Evolutionary conservation across 352 stramenopile genomes (phyloP), one percentile per base, ranked within the genome.

Genomic region (Phytophthora podocarpi): DNA sequence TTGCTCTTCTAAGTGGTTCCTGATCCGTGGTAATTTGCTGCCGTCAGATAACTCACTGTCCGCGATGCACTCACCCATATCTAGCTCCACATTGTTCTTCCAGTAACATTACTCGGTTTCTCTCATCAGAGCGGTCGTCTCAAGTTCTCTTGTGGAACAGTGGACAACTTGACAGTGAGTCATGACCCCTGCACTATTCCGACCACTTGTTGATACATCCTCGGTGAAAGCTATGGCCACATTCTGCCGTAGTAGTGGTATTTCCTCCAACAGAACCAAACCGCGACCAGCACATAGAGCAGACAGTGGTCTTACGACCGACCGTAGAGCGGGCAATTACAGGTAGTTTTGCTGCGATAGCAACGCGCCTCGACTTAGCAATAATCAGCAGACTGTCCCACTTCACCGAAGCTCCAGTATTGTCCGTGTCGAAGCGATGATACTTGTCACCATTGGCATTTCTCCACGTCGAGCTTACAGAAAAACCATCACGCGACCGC

Each of bases 301-400:
- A 60, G 2, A 52, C 6, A 8, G 52, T 16, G 23, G 48, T 12
- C 13, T 59, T 53, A 2, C 32, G 24, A 35, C 35, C 42, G 2
- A 50, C 20, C 21, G 1, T 7, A 5, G 53, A 61, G 11, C 15
- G 12, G 20, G n/a, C n/a, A n/a, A n/a, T n/a, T 5, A 15, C 39
- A 31, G 50, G 31, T 2, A 52, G 3, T 24, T 32, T 35, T 3
- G 24, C 23, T 32, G 35, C 42, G 26, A 3, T 49, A 0, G 24
- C 13, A 3, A 42, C 34, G n/a, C 21, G 11, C 36, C 11, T 41
- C 7, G 43, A n/a, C 41, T 60, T 66, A 11, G 32, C 48, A 9
- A 58, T 8, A 13, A 66, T 59, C 23, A 71, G 26, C 1, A 71
- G 23, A 41, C 62, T 70, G 1, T 62, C n/a, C 62, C 67, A 70